phyloP scores from a whole-genome alignment of 2,329 filamentous ascomycete species.

The Capronia americana region DNA sequence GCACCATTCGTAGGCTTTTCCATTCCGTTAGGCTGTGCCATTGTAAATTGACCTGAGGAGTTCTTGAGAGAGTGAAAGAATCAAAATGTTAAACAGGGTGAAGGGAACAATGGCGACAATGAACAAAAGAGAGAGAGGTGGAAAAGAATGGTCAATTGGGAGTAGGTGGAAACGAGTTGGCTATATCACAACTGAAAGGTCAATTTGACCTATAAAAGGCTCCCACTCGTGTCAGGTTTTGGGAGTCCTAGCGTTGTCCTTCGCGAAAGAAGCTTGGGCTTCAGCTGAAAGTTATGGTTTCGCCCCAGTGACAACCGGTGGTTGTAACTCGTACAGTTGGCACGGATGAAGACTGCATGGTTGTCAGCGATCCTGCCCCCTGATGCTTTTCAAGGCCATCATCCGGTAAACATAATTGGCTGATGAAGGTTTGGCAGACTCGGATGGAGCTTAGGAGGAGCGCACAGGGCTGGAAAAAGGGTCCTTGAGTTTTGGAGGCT shows the following conservation, averaged over 20 bases:
- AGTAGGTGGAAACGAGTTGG: not conserved
- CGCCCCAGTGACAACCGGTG: not conserved
- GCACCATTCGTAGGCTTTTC: slow-evolving; percentile 10
- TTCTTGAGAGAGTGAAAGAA: slow-evolving; percentile 4
- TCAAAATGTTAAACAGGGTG: not conserved
- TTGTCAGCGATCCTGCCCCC: slow-evolving; percentile 5
- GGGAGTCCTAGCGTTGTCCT: not conserved
- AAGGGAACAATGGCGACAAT: not conserved
- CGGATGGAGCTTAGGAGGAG: slow-evolving; percentile 3
- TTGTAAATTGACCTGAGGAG: slow-evolving; percentile 4
- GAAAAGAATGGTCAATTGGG: not conserved
- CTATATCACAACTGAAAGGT: slow-evolving; percentile 6
- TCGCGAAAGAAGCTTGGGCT: not conserved
- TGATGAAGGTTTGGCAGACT: not conserved
- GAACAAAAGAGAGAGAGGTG: not conserved
- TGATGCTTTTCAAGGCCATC: slow-evolving; percentile 1
- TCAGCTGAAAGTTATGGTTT: slow-evolving; percentile 9
- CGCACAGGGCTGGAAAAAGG: slow-evolving; percentile 4
- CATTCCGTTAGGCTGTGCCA: slow-evolving; percentile 5
- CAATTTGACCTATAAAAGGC: not conserved
- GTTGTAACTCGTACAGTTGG: too few relatives aligned
- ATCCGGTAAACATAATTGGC: slow-evolving; percentile 5
- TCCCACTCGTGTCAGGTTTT: not conserved
- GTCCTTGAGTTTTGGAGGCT: slow-evolving; percentile 10
- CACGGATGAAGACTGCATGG: slow-evolving; percentile 4